Percentiles rank a stretch among this genome's conserved stretches.
phyloP scores from a whole-genome alignment of 78 protist genomes.

The Planoprotostelium fungivorum region DNA sequence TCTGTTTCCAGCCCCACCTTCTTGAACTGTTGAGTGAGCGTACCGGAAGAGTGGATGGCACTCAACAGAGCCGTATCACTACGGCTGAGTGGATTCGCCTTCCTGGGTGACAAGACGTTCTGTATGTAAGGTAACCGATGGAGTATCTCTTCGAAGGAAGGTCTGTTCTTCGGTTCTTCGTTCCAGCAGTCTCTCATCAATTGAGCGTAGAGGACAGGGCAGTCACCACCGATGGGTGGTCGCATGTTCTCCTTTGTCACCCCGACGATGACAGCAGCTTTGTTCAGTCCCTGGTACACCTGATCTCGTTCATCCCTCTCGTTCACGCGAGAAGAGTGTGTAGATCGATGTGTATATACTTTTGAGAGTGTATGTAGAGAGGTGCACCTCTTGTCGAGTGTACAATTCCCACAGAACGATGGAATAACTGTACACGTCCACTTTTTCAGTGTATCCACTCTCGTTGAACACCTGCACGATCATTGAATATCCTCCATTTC shows the following conservation, averaged over 20 bases:
- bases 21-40: neutral
- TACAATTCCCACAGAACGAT: constrained; percentile 55
- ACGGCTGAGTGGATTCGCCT: neutral
- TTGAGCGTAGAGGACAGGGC: constrained; percentile 2
- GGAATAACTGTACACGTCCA: constrained; percentile 44
- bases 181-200: constrained; percentile 49
- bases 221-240: constrained; percentile 36
- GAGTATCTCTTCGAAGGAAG: constrained; percentile 32
- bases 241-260: constrained; percentile 24
- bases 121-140: constrained; percentile 16
- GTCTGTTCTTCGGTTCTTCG: constrained; percentile 43
- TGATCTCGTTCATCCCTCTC: too few relatives aligned
- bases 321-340: too few relatives aligned
- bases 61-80: neutral
- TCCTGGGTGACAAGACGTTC: constrained; percentile 1
- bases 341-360: too few relatives aligned
- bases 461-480: neutral
- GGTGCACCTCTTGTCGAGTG: constrained; percentile 7
- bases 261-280: constrained; percentile 35
- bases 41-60: neutral
- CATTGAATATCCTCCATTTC: neutral
- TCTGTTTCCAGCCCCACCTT: neutral
- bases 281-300: neutral
- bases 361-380: too few relatives aligned
- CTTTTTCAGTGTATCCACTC: constrained; percentile 43